phyloP scores from a whole-genome alignment of 2,329 filamentous ascomycete species.

The Pseudocercospora macadamiae region DNA sequence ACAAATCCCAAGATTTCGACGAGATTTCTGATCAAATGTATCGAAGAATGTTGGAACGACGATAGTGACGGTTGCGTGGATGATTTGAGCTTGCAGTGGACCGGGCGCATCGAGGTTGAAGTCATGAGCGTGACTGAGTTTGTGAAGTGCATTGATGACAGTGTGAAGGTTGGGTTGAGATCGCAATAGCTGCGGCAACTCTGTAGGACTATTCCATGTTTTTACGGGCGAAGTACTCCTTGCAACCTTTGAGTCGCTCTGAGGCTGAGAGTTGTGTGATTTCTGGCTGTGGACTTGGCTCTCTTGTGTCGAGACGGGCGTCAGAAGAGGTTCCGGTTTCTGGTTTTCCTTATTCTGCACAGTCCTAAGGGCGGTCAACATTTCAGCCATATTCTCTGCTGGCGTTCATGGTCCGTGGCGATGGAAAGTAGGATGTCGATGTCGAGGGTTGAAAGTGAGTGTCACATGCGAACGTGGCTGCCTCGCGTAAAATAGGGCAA shows the following conservation, averaged over 20 bases:
- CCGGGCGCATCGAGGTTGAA: slow-evolving; percentile 66
- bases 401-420: slow-evolving; percentile 22
- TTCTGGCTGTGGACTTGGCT: background rate
- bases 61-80: slow-evolving; percentile 72
- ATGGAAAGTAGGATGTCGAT: too few relatives aligned
- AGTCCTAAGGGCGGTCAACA: slow-evolving; percentile 54
- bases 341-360: slow-evolving; percentile 26
- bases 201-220: slow-evolving; percentile 23
- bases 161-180: slow-evolving; percentile 43
- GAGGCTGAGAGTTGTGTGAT: too few relatives aligned
- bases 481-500: slow-evolving; percentile 1
- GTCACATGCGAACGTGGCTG: slow-evolving; percentile 9
- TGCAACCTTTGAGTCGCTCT: too few relatives aligned
- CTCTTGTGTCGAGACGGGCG: slow-evolving; percentile 16
- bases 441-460: background rate
- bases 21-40: slow-evolving; percentile 51
- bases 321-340: slow-evolving; percentile 11
- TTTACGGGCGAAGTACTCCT: too few relatives aligned
- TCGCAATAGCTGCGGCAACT: slow-evolving; percentile 42
- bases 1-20: slow-evolving; percentile 62
- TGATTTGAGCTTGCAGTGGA: slow-evolving; percentile 72
- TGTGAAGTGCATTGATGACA: slow-evolving; percentile 28
- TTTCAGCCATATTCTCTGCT: slow-evolving; percentile 49
- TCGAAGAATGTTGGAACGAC: slow-evolving; percentile 85
- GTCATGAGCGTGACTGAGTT: slow-evolving; percentile 16